Evolutionary conservation across 805 yeast genomes (phyloP), one percentile per base, ranked within the genome.

Genomic region (Yarrowia bubula): DNA sequence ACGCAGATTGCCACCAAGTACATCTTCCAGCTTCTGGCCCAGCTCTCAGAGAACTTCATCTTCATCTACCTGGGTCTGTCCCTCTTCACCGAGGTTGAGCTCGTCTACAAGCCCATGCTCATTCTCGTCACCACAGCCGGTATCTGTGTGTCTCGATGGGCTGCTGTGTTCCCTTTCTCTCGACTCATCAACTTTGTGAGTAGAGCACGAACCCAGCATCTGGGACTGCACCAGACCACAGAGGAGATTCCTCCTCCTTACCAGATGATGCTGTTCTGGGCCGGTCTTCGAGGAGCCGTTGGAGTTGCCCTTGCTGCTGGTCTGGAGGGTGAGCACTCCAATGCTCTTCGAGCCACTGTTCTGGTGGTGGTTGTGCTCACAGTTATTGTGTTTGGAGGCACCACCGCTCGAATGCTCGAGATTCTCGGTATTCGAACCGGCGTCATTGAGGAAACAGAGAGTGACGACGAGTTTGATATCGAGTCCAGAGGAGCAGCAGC

Each of bases 231-330:
- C 33, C 65, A 47, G 39, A 80, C 83, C 22, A 88, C 89, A 1
- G 97, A 92, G 71, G 98, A 93, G 77, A 92, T 95, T 68, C 95
- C 97, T 31, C 93, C 90, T 71, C 90, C 88, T 67, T 95, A 95
- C 76, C 99, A 95, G 77, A 91, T 92, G 90, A 95, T 95, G 99
- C 91, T 93, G 60, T 95, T 95, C 75, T 95, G 99, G 99, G 99
- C 99, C 2, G 99, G 99, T 3, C 80, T 95, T 65, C 83, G 99
- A 73, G 99, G 99, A 67, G 99, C 99, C 0, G 99, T 95, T 39
- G 99, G 99, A 69, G 99, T 95, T 4, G 99, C 99, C 0, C 82
- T 95, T 72, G 99, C 99, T 0, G 91, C 96, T 86, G 99, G 99
- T 13, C 79, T 95, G 44, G 96, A 90, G 76, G 99, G 98, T 67